These are phyloP conservation scores for Saccharomycopsis synnaedendra DNA, from an alignment of 805 yeast species.

Conservation along the genomic window DNA sequence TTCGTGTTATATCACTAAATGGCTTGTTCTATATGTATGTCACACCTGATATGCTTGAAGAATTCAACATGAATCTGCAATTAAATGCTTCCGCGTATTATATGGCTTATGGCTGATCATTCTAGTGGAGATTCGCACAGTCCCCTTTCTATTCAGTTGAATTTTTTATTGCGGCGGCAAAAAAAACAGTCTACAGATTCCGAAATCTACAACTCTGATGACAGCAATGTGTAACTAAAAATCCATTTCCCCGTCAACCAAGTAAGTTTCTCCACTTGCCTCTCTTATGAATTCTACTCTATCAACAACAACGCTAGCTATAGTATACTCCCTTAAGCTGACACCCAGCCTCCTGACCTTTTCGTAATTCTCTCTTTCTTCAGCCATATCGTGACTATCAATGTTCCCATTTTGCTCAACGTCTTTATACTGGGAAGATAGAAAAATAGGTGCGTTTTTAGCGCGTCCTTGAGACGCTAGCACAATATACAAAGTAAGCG, in stretches of 20 bases:
- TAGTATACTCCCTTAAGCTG: background rate
- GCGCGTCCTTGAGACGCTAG: slow-evolving; percentile 36
- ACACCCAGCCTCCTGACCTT: background rate
- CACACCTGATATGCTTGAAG: too few species aligned
- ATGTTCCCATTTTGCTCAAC: slow-evolving; percentile 22
- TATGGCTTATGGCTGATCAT: too few species aligned
- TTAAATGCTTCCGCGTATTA: too few species aligned
- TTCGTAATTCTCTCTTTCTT: background rate
- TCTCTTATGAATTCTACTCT: slow-evolving; percentile 33
- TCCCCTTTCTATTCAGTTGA: too few species aligned
- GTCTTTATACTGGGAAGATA: slow-evolving; percentile 28
- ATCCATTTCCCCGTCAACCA: slow-evolving; percentile 16
- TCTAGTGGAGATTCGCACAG: too few species aligned
- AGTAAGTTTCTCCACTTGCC: slow-evolving; percentile 25
- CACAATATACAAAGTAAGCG: slow-evolving; percentile 51
- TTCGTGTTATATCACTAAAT: too few species aligned
- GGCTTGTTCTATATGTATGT: too few species aligned
- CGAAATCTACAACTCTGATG: too few species aligned
- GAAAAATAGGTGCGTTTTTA: slow-evolving; percentile 39
- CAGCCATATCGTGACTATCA: background rate
- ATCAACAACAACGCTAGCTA: slow-evolving; percentile 43
- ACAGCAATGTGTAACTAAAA: too few species aligned
- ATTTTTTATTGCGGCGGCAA: too few species aligned
- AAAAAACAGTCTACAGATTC: too few species aligned
- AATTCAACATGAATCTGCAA: too few species aligned